Conservation (phyloP, 2,329 filamentous ascomycete species). For the Fusarium longipes region DNA sequence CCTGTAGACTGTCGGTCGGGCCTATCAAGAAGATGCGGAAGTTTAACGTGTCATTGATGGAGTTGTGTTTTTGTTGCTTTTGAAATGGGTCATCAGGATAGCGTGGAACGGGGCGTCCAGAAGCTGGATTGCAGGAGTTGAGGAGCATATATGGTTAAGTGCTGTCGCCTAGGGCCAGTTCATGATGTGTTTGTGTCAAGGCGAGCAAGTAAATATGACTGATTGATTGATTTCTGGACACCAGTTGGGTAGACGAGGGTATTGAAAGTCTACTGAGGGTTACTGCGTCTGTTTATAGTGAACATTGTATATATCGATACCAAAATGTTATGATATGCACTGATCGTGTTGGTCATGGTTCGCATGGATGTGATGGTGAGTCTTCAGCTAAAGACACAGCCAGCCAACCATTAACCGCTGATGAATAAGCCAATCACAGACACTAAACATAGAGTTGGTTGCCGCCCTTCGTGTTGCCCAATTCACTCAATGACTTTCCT, state of each 20-base stretch:
- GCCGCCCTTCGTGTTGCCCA: neutral
- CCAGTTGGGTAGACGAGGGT: constrained; percentile 11
- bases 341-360: neutral
- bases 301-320: constrained; percentile 42
- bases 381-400: no score
- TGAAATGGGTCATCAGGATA: constrained; percentile 25
- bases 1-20: constrained; percentile 3
- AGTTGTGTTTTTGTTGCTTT: constrained; percentile 14
- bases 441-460: neutral
- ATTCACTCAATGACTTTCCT: neutral
- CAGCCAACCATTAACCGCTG: constrained; percentile 18
- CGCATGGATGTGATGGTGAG: neutral
- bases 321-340: constrained; percentile 33
- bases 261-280: constrained; percentile 6
- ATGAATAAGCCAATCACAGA: constrained; percentile 12
- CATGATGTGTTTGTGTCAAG: constrained; percentile 36
- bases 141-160: constrained; percentile 39
- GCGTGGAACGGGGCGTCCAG: constrained; percentile 22
- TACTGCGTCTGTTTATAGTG: constrained; percentile 16
- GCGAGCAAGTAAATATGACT: constrained; percentile 23
- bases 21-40: neutral
- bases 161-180: constrained; percentile 35
- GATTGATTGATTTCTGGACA: constrained; percentile 40
- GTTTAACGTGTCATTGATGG: neutral
- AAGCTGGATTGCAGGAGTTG: constrained; percentile 40